These are phyloP conservation scores for Glutinoglossum americanum DNA, from an alignment of 495 filamentous ascomycete genomes.

Conservation along the genomic window DNA sequence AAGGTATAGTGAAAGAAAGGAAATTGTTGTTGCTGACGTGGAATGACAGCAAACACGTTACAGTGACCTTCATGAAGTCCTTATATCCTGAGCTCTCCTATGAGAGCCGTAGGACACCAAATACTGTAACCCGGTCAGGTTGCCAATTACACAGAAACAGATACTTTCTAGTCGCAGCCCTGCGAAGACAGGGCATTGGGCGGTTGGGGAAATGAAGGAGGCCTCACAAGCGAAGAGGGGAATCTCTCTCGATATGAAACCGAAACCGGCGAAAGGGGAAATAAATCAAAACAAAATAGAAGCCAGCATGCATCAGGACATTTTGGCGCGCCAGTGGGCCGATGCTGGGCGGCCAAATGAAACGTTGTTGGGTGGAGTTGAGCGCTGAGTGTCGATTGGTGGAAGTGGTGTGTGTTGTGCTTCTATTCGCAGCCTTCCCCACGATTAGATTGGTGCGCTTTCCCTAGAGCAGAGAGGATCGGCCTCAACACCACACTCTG, in stretches of 20 bases:
- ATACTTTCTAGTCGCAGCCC: not conserved
- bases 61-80: not conserved
- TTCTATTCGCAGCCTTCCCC: not conserved
- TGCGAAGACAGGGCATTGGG: not conserved
- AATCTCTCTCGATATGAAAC: not conserved
- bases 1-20: not conserved
- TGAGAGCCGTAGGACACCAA: not conserved
- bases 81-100: not conserved
- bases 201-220: constrained; percentile 1
- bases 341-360: not conserved
- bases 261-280: not conserved
- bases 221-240: not conserved
- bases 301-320: not conserved
- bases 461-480: not conserved
- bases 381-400: not conserved
- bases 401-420: not conserved
- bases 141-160: not conserved
- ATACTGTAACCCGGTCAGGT: not conserved
- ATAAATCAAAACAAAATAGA: not conserved
- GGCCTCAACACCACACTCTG: not conserved
- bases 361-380: not conserved
- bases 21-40: not conserved
- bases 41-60: not conserved
- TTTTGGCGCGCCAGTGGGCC: not conserved
- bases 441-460: not conserved